Percentiles rank a stretch among this genome's conserved stretches.
Evolutionary conservation across 345 rosid genomes (phyloP).

Genomic region (Populus pruinosa): DNA sequence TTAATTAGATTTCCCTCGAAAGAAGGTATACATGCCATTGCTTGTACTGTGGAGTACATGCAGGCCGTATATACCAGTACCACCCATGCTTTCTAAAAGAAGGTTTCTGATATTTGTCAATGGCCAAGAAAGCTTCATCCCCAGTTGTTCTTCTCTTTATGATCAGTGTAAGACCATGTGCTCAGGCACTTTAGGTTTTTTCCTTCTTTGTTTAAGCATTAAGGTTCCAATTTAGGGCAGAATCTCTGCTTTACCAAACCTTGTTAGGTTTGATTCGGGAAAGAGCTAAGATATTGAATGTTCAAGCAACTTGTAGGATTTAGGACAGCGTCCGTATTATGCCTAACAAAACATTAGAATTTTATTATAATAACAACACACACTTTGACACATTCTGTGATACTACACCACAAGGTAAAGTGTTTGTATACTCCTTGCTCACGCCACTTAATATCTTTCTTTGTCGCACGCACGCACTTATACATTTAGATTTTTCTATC

Average conservation of each 20-base stretch:
- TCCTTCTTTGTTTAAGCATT: background rate
- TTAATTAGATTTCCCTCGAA: background rate
- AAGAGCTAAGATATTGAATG: too few species aligned
- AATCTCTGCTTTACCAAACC: background rate
- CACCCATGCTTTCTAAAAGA: background rate
- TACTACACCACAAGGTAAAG: too few species aligned
- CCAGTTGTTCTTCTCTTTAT: slow-evolving; percentile 3
- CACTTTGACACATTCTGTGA: too few species aligned
- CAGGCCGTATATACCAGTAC: background rate
- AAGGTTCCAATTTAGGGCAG: background rate
- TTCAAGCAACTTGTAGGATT: too few species aligned
- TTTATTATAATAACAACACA: too few species aligned
- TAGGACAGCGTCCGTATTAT: too few species aligned
- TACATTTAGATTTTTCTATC: too few species aligned
- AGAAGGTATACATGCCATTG: background rate
- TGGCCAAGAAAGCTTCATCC: slow-evolving; percentile 2
- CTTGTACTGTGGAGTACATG: background rate
- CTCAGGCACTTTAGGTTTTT: background rate
- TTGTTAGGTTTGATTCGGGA: background rate
- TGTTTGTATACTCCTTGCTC: too few species aligned
- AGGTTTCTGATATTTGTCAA: background rate
- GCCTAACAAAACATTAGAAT: too few species aligned
- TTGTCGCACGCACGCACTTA: too few species aligned
- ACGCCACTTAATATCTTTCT: too few species aligned
- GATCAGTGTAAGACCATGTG: background rate